Conservation (phyloP, 2,329 filamentous ascomycete species). For the Nemania bipapillata region DNA sequence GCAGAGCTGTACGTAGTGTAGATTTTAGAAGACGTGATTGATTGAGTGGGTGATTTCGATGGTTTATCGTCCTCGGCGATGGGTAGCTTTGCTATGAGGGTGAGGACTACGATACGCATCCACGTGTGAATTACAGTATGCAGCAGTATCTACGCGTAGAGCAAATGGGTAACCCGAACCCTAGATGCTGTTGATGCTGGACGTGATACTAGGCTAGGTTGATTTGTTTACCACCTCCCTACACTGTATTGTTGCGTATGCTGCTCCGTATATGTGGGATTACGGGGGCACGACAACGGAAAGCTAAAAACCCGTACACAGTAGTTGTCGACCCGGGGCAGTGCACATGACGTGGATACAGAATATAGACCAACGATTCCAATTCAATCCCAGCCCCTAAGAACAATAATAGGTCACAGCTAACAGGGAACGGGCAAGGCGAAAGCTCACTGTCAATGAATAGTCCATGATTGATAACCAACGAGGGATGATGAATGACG, state of each 20-base stretch:
- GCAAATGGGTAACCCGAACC: constrained; percentile 19
- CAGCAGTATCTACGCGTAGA: neutral
- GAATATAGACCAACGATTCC: constrained; percentile 28
- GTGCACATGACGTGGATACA: constrained; percentile 37
- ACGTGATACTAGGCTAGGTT: constrained; percentile 11
- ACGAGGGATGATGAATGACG: neutral
- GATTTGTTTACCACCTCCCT: constrained; percentile 14
- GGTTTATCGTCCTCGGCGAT: constrained; percentile 10
- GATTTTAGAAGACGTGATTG: constrained; percentile 15
- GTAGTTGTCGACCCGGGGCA: constrained; percentile 23
- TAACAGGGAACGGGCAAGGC: neutral
- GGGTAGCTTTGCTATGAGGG: constrained; percentile 4
- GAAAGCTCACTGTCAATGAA: constrained; percentile 2
- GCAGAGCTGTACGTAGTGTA: neutral
- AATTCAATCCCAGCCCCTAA: constrained; percentile 27
- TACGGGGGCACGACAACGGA: constrained; percentile 25
- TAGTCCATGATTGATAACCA: constrained; percentile 16
- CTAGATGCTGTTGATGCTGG: constrained; percentile 3
- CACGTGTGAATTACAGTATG: constrained; percentile 18
- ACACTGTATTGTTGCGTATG: neutral
- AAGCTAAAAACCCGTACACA: constrained; percentile 21
- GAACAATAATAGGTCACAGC: constrained; percentile 24
- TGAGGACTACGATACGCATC: constrained; percentile 9
- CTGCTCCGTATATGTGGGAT: constrained; percentile 27
- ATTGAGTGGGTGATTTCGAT: neutral